Evolutionary conservation across 2,329 filamentous ascomycete genomes (phyloP).

Genomic region (Phoma sp.): DNA sequence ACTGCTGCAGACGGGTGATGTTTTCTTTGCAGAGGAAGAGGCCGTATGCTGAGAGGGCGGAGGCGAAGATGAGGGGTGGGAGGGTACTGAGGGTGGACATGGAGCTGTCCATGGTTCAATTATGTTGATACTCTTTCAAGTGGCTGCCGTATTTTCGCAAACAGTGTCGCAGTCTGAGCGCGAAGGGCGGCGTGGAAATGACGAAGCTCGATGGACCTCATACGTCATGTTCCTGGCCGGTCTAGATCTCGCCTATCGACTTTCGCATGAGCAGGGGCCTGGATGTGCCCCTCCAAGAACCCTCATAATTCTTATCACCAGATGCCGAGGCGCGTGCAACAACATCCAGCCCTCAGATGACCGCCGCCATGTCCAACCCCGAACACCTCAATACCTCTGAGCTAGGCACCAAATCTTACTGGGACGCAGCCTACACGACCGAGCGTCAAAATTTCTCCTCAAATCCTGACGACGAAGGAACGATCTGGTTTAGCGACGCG

Average conservation of each 20-base stretch:
- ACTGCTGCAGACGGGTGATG: slow-evolving; percentile 45
- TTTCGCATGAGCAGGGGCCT: not conserved
- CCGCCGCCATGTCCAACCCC: slow-evolving; percentile 25
- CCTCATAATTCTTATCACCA: slow-evolving; percentile 1
- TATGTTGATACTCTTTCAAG: not conserved
- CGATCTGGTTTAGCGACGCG: slow-evolving; percentile 95
- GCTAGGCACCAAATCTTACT: slow-evolving; percentile 78
- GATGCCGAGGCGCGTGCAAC: not conserved
- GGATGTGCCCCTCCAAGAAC: not conserved
- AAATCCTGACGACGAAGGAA: slow-evolving; percentile 81
- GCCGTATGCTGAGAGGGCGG: slow-evolving; percentile 36
- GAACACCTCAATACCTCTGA: slow-evolving; percentile 71
- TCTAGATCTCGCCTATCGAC: not conserved
- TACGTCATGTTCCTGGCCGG: not conserved
- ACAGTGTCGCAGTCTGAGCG: not conserved
- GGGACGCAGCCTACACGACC: slow-evolving; percentile 71
- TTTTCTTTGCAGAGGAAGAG: slow-evolving; percentile 44
- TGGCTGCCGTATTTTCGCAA: not conserved
- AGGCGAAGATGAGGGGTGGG: slow-evolving; percentile 27
- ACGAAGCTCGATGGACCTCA: not conserved
- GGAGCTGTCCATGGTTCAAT: not conserved
- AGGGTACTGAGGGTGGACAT: slow-evolving; percentile 11
- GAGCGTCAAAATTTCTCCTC: slow-evolving; percentile 74
- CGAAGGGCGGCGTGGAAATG: not conserved
- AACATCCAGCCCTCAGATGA: not conserved